Evolutionary conservation across 805 yeast species (phyloP).

Genomic region (Scheffersomyces amazonensis): DNA sequence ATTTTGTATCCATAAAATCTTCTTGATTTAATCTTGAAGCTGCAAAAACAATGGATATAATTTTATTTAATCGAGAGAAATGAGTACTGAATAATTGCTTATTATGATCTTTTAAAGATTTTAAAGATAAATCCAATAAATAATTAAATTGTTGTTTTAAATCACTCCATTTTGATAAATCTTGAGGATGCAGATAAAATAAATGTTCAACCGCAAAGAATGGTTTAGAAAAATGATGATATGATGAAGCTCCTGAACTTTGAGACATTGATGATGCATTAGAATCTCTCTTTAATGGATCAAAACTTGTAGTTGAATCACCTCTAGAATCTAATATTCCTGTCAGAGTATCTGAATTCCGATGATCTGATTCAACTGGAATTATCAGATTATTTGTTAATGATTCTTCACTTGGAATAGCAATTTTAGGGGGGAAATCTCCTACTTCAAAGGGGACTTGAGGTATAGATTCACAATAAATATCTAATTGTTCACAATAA

Average conservation of each 20-base stretch:
- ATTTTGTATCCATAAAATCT: slow-evolving; percentile 46
- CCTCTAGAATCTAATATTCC: slow-evolving; percentile 7
- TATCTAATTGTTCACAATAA: slow-evolving; percentile 58
- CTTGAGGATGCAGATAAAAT: slow-evolving; percentile 60
- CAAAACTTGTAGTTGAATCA: slow-evolving; percentile 17
- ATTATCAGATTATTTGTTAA: slow-evolving; percentile 16
- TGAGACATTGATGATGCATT: slow-evolving; percentile 30
- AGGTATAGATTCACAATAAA: slow-evolving; percentile 60
- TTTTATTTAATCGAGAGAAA: slow-evolving; percentile 50
- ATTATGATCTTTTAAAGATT: slow-evolving; percentile 49
- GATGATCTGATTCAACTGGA: slow-evolving; percentile 3
- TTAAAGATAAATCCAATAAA: slow-evolving; percentile 46
- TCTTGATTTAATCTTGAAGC: slow-evolving; percentile 53
- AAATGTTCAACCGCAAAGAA: slow-evolving; percentile 37
- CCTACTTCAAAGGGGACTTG: slow-evolving; percentile 28
- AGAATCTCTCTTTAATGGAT: slow-evolving; percentile 36
- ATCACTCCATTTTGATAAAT: slow-evolving; percentile 59
- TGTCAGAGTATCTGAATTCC: slow-evolving; percentile 3
- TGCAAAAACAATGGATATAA: slow-evolving; percentile 51
- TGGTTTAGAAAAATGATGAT: slow-evolving; percentile 42
- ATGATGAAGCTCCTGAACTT: slow-evolving; percentile 21
- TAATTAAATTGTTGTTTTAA: slow-evolving; percentile 46
- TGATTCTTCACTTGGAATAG: slow-evolving; percentile 22
- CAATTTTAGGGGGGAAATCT: slow-evolving; percentile 18
- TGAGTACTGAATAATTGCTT: slow-evolving; percentile 52